These are phyloP conservation scores for Cystofilobasidium ferigula DNA, from an alignment of 768 basidiomycete species.

Conservation along the genomic window DNA sequence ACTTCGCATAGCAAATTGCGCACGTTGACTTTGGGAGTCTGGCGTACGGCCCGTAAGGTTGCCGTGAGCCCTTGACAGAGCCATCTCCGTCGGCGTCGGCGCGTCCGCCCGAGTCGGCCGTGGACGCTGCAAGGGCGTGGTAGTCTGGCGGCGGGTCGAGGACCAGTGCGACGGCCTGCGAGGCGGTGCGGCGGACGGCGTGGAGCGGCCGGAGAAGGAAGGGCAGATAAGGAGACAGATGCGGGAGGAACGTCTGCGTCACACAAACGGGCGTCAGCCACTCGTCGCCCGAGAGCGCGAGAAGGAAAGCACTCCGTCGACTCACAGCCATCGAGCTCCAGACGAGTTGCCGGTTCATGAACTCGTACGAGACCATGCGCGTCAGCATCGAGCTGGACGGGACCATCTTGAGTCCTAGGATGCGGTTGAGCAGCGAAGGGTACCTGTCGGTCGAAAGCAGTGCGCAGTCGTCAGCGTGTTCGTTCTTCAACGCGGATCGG, in stretches of 20 bases:
- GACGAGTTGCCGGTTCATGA: conserved; percentile 98
- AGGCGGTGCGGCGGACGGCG: conserved; percentile 36
- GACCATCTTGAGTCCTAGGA: conserved; percentile 62
- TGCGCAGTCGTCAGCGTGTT: neutral
- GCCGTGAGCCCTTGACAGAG: conserved; percentile 26
- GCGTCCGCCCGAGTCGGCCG: conserved; percentile 19
- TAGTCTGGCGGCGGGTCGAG: conserved; percentile 30
- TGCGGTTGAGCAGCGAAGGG: conserved; percentile 67
- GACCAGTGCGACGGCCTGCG: conserved; percentile 30
- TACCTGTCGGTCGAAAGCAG: conserved; percentile 53
- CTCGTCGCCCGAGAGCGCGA: neutral
- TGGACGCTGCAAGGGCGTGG: neutral
- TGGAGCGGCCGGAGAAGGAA: conserved; percentile 36
- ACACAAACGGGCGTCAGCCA: neutral
- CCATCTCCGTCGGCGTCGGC: conserved; percentile 21
- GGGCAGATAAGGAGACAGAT: conserved; percentile 72
- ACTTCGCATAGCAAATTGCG: conserved; percentile 63
- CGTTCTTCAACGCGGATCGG: neutral
- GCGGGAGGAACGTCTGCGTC: conserved; percentile 81
- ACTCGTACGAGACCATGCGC: conserved; percentile 89
- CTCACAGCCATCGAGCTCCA: conserved; percentile 96
- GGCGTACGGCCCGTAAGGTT: conserved; percentile 10
- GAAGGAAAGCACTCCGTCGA: no score
- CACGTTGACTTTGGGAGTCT: conserved; percentile 41
- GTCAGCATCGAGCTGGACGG: conserved; percentile 58